phyloP scores from a whole-genome alignment of 768 basidiomycete genomes.

The Phanerochaete carnosa region DNA sequence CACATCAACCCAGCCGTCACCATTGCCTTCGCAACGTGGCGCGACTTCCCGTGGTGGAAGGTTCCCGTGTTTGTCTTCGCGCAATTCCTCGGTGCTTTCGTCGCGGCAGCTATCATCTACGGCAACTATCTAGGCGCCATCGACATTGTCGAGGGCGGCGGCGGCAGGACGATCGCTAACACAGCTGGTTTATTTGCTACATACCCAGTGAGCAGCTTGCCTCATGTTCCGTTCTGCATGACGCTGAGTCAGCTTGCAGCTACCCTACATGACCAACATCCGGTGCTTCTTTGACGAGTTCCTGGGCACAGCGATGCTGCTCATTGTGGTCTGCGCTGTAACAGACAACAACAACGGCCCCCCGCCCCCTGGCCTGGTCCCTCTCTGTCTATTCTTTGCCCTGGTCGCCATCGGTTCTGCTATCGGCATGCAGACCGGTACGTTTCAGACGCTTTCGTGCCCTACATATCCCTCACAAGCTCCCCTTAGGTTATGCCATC shows the following conservation, averaged over 20 bases:
- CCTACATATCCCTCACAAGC: too few species aligned
- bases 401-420: conserved; percentile 54
- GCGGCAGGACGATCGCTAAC: conserved; percentile 46
- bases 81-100: conserved; percentile 60
- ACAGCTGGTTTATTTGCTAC: conserved; percentile 61
- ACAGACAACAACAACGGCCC: conserved; percentile 52
- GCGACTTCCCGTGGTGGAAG: conserved; percentile 78
- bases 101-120: conserved; percentile 56
- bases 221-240: not conserved
- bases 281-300: conserved; percentile 51
- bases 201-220: conserved; percentile 44
- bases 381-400: conserved; percentile 51
- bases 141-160: conserved; percentile 57
- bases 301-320: conserved; percentile 49
- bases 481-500: conserved; percentile 49
- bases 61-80: conserved; percentile 67
- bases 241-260: conserved; percentile 9
- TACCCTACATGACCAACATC: conserved; percentile 37
- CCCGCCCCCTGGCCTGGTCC: conserved; percentile 47
- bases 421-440: conserved; percentile 58
- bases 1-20: conserved; percentile 58
- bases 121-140: conserved; percentile 68
- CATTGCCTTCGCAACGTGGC: conserved; percentile 60
- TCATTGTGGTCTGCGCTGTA: conserved; percentile 49
- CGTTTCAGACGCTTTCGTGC: not conserved